These are phyloP conservation scores for Diaporthe velutina DNA, from an alignment of 2,329 filamentous ascomycete species.

Conservation along the genomic window DNA sequence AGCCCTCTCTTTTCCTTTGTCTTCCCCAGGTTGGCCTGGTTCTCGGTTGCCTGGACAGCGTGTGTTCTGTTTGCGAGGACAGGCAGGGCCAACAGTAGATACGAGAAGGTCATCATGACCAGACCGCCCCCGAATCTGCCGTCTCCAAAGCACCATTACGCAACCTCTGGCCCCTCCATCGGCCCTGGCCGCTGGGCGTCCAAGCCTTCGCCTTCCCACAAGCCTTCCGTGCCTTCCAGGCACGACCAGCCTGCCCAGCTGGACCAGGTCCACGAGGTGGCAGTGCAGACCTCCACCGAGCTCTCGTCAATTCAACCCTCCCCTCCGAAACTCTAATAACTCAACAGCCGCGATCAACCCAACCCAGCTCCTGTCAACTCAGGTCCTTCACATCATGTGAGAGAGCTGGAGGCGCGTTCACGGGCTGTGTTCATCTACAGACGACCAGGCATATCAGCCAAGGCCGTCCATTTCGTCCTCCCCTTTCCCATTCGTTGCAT, in stretches of 20 bases:
- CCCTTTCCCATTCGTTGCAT: constrained; percentile 26
- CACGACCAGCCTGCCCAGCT: not conserved
- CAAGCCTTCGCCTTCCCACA: constrained; percentile 23
- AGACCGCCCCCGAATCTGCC: constrained; percentile 2
- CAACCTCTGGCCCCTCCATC: constrained; percentile 18
- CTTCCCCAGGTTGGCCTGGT: not conserved
- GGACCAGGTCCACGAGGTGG: constrained; percentile 12
- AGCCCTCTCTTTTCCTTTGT: constrained; percentile 24
- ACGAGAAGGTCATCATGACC: constrained; percentile 3
- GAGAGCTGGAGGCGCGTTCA: not conserved
- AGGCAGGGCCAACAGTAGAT: constrained; percentile 8
- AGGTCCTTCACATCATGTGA: not conserved
- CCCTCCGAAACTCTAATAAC: not conserved
- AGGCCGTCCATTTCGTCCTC: not conserved
- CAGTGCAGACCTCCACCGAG: constrained; percentile 19
- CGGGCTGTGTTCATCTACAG: constrained; percentile 4
- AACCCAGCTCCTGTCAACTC: not conserved
- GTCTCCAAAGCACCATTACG: constrained; percentile 4
- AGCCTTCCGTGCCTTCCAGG: constrained; percentile 24
- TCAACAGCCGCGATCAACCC: not conserved
- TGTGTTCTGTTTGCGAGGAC: not conserved
- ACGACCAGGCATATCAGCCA: constrained; percentile 21
- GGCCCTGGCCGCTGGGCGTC: constrained; percentile 27
- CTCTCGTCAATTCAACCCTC: not conserved
- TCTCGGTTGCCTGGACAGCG: constrained; percentile 4